phyloP scores from a whole-genome alignment of 2,329 filamentous ascomycete genomes.

The Aspergillus puulaauensis region DNA sequence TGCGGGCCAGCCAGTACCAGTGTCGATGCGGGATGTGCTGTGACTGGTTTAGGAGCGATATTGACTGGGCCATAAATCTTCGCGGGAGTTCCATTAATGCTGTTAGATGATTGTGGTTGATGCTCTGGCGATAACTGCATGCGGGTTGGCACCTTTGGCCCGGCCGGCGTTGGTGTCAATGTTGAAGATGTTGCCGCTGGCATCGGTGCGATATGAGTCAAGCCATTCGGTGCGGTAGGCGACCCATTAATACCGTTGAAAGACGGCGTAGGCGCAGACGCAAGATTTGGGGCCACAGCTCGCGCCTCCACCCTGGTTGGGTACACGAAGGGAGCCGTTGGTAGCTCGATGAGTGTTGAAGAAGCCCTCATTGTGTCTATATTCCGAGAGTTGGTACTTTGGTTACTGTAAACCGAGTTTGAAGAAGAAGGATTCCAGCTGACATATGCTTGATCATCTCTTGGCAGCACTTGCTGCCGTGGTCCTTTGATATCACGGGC shows the following conservation, averaged over 20 bases:
- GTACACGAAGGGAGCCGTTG: constrained; percentile 23
- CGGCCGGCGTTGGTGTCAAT: neutral
- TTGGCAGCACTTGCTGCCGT: constrained; percentile 12
- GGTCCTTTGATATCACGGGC: constrained; percentile 20
- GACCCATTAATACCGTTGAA: neutral
- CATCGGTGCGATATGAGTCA: neutral
- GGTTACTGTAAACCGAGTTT: constrained; percentile 2
- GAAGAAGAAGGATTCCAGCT: constrained; percentile 12
- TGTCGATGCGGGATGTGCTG: neutral
- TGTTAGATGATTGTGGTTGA: neutral
- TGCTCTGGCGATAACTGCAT: neutral
- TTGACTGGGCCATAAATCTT: constrained; percentile 10
- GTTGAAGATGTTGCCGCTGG: neutral
- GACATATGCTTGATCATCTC: constrained; percentile 14
- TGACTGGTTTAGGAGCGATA: constrained; percentile 16
- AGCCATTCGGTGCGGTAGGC: neutral
- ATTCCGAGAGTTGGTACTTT: neutral
- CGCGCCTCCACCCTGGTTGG: constrained; percentile 15
- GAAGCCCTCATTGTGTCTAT: constrained; percentile 23
- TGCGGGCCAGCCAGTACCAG: neutral
- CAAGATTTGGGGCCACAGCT: constrained; percentile 4
- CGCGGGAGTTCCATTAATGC: neutral
- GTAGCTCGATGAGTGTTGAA: constrained; percentile 26
- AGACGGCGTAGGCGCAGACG: neutral
- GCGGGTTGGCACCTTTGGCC: neutral